Evolutionary conservation across 306 rosid species (phyloP).

Genomic region (Lagenaria siceraria): DNA sequence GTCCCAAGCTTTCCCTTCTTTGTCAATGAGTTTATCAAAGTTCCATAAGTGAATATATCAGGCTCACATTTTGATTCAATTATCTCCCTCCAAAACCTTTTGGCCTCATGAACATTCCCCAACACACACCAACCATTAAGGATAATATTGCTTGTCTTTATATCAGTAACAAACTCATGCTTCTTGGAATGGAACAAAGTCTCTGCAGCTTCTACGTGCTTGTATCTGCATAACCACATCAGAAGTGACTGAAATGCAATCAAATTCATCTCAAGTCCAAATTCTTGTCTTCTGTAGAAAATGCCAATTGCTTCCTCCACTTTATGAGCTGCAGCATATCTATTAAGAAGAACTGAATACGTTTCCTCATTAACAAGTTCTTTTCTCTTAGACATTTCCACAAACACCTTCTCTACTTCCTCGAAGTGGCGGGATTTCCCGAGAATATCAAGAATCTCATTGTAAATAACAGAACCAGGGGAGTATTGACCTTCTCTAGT

Average conservation of each 20-base stretch:
- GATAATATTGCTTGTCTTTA: constrained; percentile 58
- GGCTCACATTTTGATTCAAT: constrained; percentile 47
- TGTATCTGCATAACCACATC: constrained; percentile 61
- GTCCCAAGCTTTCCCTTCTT: constrained; percentile 65
- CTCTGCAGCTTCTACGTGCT: constrained; percentile 70
- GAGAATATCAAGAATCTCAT: constrained; percentile 45
- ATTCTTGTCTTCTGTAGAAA: constrained; percentile 32
- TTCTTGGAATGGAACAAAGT: constrained; percentile 36
- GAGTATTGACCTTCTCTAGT: neutral
- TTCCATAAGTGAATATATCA: constrained; percentile 46
- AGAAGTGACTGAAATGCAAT: constrained; percentile 44
- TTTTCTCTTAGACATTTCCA: constrained; percentile 45
- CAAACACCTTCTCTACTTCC: constrained; percentile 48
- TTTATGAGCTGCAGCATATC: constrained; percentile 50
- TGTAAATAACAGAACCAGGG: constrained; percentile 36
- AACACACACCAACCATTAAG: constrained; percentile 78
- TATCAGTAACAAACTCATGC: constrained; percentile 30
- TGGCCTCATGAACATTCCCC: constrained; percentile 56
- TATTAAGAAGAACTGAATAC: constrained; percentile 31
- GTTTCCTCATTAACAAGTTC: constrained; percentile 32
- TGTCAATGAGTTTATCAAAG: constrained; percentile 57
- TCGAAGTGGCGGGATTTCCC: constrained; percentile 44
- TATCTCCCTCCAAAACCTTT: constrained; percentile 64
- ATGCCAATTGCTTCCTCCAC: constrained; percentile 45
- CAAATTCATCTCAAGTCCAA: constrained; percentile 32